These are phyloP conservation scores for Trichoderma asperelloides DNA, from an alignment of 495 filamentous ascomycete genomes.

Conservation along the genomic window DNA sequence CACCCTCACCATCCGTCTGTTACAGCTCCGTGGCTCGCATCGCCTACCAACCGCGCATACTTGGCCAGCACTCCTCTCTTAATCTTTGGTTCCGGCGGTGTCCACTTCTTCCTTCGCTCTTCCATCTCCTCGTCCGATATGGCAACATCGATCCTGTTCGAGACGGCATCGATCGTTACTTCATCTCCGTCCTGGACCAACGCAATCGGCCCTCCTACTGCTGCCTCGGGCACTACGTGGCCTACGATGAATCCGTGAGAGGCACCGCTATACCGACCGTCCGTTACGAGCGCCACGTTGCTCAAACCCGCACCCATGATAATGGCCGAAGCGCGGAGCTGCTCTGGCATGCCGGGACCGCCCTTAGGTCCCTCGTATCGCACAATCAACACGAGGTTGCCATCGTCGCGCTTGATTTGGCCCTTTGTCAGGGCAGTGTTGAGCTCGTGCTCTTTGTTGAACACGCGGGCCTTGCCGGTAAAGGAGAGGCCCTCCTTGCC, in stretches of 20 bases:
- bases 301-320: slow-evolving; percentile 87
- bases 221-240: slow-evolving; percentile 88
- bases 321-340: slow-evolving; percentile 78
- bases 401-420: slow-evolving; percentile 53
- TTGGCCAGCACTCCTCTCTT: slow-evolving; percentile 85
- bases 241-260: slow-evolving; percentile 93
- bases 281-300: slow-evolving; percentile 88
- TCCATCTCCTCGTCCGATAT: slow-evolving; percentile 57
- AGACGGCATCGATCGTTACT: slow-evolving; percentile 78
- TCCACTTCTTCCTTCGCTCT: slow-evolving; percentile 61
- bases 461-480: slow-evolving; percentile 76
- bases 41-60: slow-evolving; percentile 59
- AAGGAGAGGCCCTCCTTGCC: slow-evolving; percentile 87
- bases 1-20: slow-evolving; percentile 29
- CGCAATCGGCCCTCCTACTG: slow-evolving; percentile 72
- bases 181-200: slow-evolving; percentile 73
- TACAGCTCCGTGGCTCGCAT: slow-evolving; percentile 47
- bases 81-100: slow-evolving; percentile 60
- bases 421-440: slow-evolving; percentile 65
- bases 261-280: slow-evolving; percentile 85
- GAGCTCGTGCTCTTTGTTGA: slow-evolving; percentile 78
- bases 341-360: slow-evolving; percentile 98
- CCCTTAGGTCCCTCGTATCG: slow-evolving; percentile 94
- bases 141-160: slow-evolving; percentile 66
- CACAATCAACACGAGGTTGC: slow-evolving; percentile 83